These are phyloP conservation scores for Stereum hirsutum DNA, from an alignment of 1,284 basidiomycete genomes.

Conservation along the genomic window DNA sequence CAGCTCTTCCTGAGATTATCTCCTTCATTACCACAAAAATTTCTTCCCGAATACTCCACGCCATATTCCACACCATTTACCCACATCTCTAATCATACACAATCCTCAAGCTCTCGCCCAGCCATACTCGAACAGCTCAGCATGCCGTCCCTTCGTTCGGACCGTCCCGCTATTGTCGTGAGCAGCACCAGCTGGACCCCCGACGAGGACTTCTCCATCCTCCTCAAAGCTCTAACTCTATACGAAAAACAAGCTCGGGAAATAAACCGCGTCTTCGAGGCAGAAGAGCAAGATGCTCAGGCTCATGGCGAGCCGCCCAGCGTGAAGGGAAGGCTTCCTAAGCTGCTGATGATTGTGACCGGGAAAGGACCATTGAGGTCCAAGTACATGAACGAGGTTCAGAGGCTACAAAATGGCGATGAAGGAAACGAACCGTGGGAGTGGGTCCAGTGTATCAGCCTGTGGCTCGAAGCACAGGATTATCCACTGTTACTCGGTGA, in stretches of 20 bases:
- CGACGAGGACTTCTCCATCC: conserved; percentile 90
- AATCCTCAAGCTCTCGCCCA: conserved; percentile 14
- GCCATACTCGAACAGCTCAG: conserved; percentile 16
- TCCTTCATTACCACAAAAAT: conserved; percentile 25
- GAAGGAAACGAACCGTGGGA: conserved; percentile 51
- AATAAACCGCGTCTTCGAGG: conserved; percentile 76
- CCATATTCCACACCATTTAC: conserved; percentile 66
- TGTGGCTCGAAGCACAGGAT: conserved; percentile 84
- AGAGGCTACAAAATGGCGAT: conserved; percentile 36
- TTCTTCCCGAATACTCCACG: conserved; percentile 29
- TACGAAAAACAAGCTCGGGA: conserved; percentile 60
- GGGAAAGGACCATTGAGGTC: conserved; percentile 82
- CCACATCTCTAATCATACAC: conserved; percentile 7
- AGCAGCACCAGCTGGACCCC: conserved; percentile 97
- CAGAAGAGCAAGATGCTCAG: conserved; percentile 23
- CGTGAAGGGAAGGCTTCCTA: conserved; percentile 60
- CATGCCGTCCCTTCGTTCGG: conserved; percentile 35
- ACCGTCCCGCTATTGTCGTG: conserved; percentile 82
- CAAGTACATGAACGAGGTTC: conserved; percentile 62
- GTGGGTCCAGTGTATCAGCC: conserved; percentile 75
- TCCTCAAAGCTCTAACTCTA: conserved; percentile 61
- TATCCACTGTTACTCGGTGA: conserved; percentile 79
- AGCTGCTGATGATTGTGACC: conserved; percentile 79
- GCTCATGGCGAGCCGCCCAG: too few species aligned
- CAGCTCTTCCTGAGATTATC: conserved; percentile 52